Percentiles rank a stretch among this genome's conserved stretches.
Evolutionary conservation across 495 filamentous ascomycete species (phyloP).

Genomic region (Beverwykella pulmonaria): DNA sequence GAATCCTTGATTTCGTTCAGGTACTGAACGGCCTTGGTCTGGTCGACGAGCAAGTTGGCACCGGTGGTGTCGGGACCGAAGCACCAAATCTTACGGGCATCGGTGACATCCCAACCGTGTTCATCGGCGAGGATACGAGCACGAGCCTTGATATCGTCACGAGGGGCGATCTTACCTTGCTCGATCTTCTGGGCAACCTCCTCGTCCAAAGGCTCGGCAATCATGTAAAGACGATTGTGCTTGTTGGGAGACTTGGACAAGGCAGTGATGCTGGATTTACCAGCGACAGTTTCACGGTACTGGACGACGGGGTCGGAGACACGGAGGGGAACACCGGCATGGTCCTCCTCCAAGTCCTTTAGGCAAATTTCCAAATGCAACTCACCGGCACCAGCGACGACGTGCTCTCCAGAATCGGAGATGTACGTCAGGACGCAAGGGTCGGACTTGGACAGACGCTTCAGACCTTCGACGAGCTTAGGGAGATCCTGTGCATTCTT

Average conservation of each 20-base stretch:
- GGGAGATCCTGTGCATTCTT: slow-evolving; percentile 99
- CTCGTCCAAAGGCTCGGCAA: slow-evolving; percentile 84
- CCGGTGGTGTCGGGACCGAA: slow-evolving; percentile 98
- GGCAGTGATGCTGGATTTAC: slow-evolving; percentile 85
- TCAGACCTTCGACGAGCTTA: slow-evolving; percentile 99
- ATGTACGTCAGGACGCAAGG: slow-evolving; percentile 93
- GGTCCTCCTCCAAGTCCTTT: slow-evolving; percentile 99
- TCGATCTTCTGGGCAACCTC: slow-evolving; percentile 91
- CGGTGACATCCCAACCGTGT: slow-evolving; percentile 98
- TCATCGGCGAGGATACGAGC: slow-evolving; percentile 96
- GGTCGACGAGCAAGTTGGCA: slow-evolving; percentile 97
- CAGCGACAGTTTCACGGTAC: slow-evolving; percentile 94
- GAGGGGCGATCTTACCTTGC: slow-evolving; percentile 84
- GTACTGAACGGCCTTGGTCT: slow-evolving; percentile 99
- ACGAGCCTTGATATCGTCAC: slow-evolving; percentile 99
- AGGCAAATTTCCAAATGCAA: slow-evolving; percentile 99
- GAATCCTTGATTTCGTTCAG: slow-evolving; percentile 99
- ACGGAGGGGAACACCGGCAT: slow-evolving; percentile 95
- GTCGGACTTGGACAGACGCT: slow-evolving; percentile 99
- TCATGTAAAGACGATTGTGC: slow-evolving; percentile 99
- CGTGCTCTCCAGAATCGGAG: slow-evolving; percentile 91
- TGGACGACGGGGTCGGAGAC: slow-evolving; percentile 96
- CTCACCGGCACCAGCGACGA: slow-evolving; percentile 99
- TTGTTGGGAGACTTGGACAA: slow-evolving; percentile 99
- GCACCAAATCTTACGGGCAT: slow-evolving; percentile 99